Conservation (phyloP, 2,329 filamentous ascomycete species). For the Aureobasidium namibiae region DNA sequence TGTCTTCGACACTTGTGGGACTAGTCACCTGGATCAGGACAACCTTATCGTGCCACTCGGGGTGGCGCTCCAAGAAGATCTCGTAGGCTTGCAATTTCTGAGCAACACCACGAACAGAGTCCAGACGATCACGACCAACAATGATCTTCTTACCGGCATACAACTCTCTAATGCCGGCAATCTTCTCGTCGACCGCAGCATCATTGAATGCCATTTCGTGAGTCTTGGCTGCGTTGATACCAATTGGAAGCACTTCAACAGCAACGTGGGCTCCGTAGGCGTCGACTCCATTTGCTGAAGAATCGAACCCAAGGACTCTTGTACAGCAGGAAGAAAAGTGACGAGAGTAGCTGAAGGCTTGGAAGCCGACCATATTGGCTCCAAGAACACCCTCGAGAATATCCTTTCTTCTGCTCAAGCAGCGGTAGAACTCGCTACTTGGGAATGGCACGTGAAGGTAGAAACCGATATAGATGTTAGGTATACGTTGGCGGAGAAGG, state of each 20-base stretch:
- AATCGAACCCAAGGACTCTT: constrained; percentile 81
- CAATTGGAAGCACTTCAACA: constrained; percentile 89
- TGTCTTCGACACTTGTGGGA: constrained; percentile 58
- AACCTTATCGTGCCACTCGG: constrained; percentile 85
- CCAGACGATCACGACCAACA: constrained; percentile 86
- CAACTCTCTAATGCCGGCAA: constrained; percentile 62
- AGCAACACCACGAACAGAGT: constrained; percentile 86
- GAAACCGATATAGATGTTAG: constrained; percentile 89
- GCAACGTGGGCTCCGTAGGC: constrained; percentile 83
- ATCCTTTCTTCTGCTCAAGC: constrained; percentile 80
- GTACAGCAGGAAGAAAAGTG: constrained; percentile 95
- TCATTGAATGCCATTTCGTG: constrained; percentile 66
- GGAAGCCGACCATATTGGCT: constrained; percentile 88
- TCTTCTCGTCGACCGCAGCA: constrained; percentile 61
- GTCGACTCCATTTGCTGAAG: constrained; percentile 75
- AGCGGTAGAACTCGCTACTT: constrained; percentile 90
- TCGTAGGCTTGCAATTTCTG: constrained; percentile 95
- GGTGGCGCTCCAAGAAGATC: constrained; percentile 80
- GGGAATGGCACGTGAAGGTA: constrained; percentile 93
- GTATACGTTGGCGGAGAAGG: constrained; percentile 75
- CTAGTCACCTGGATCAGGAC: constrained; percentile 94
- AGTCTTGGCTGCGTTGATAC: constrained; percentile 79
- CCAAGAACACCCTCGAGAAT: constrained; percentile 83
- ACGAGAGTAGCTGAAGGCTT: constrained; percentile 88
- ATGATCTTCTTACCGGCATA: constrained; percentile 92